Evolutionary conservation across 192 early-diverging fungal genomes (phyloP).

Genomic region (Powellomyces hirtus): DNA sequence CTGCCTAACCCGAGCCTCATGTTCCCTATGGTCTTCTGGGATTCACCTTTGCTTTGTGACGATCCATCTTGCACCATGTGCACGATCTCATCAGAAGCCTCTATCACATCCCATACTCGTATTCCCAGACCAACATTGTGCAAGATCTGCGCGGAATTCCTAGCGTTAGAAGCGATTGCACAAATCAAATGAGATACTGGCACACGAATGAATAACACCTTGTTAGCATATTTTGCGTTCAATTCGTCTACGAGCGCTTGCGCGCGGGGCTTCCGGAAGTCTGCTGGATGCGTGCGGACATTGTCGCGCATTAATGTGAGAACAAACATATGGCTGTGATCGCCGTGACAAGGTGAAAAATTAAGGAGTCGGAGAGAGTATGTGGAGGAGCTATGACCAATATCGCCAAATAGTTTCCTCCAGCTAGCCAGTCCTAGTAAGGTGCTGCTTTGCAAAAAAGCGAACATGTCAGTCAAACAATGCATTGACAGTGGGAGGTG

Average conservation of each 20-base stretch:
- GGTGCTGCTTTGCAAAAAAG: too few species aligned
- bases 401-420: too few species aligned
- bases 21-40: neutral
- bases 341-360: too few species aligned
- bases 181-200: too few species aligned
- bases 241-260: slow-evolving; percentile 84
- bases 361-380: too few species aligned
- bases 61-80: slow-evolving; percentile 79
- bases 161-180: neutral
- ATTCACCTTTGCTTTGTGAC: slow-evolving; percentile 67
- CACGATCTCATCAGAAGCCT: slow-evolving; percentile 82
- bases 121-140: slow-evolving; percentile 92
- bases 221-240: slow-evolving; percentile 93
- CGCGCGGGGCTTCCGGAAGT: slow-evolving; percentile 72
- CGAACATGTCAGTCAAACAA: too few species aligned
- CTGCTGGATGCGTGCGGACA: slow-evolving; percentile 76
- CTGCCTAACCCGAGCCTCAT: neutral
- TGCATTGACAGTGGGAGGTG: too few species aligned
- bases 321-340: slow-evolving; percentile 92
- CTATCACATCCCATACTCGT: slow-evolving; percentile 73
- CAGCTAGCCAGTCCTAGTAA: too few species aligned
- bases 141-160: too few species aligned
- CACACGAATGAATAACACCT: too few species aligned
- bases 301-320: slow-evolving; percentile 80
- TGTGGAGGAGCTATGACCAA: too few species aligned